Evolutionary conservation across 2,329 filamentous ascomycete species (phyloP).

Genomic region (Neonectria ditissima): DNA sequence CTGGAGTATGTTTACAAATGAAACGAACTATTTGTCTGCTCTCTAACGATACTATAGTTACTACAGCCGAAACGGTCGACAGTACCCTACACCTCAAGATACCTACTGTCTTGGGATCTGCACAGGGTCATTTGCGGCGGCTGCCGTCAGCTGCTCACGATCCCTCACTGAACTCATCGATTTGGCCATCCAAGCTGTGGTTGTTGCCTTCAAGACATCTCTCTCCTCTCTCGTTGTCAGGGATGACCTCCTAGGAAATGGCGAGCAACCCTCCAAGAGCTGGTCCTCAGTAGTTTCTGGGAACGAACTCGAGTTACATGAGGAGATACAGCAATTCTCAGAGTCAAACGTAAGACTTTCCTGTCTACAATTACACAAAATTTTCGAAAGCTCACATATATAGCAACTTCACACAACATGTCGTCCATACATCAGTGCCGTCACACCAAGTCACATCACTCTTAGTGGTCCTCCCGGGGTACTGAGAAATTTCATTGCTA

Average conservation of each 20-base stretch:
- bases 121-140: conserved; percentile 43
- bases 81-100: conserved; percentile 35
- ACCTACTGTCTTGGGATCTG: conserved; percentile 42
- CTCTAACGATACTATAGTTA: conserved; percentile 17
- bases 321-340: conserved; percentile 20
- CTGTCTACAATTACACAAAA: not conserved
- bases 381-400: not conserved
- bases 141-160: conserved; percentile 40
- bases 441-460: conserved; percentile 35
- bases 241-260: conserved; percentile 28
- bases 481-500: conserved; percentile 31
- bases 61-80: conserved; percentile 29
- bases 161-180: conserved; percentile 40
- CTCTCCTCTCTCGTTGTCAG: conserved; percentile 32
- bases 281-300: conserved; percentile 38
- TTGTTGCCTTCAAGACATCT: conserved; percentile 37
- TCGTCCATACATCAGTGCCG: conserved; percentile 42
- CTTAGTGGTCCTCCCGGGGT: conserved; percentile 42
- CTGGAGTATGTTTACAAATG: conserved; percentile 35
- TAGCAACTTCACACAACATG: conserved; percentile 26
- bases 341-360: conserved; percentile 18
- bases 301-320: conserved; percentile 18
- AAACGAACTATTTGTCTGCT: not conserved
- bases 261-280: conserved; percentile 7
- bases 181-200: conserved; percentile 33